Percentiles rank a stretch among this genome's conserved stretches.
These are phyloP conservation scores for Phytopythium chamaehyphon DNA, from an alignment of 352 stramenopile genomes.

Conservation along the genomic window DNA sequence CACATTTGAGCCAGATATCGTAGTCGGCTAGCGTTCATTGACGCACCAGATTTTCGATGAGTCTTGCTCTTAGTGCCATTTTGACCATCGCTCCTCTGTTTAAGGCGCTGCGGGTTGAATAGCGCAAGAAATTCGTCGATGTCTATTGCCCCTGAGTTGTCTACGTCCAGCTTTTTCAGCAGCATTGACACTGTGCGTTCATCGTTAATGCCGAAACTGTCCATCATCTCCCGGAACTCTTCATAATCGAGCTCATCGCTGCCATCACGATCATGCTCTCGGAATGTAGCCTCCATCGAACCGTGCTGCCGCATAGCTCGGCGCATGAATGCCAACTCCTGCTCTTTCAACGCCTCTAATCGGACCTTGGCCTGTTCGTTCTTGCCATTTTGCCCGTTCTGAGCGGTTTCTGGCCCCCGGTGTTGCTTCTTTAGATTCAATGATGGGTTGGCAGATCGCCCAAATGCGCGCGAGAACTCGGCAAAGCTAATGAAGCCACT, in stretches of 20 bases:
- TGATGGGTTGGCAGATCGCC: conserved; percentile 12
- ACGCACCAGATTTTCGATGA: background rate
- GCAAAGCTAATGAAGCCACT: conserved; percentile 37
- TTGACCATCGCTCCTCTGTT: conserved; percentile 6
- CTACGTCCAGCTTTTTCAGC: conserved; percentile 36
- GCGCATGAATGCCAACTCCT: conserved; percentile 53
- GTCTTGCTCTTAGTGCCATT: background rate
- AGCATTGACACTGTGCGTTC: conserved; percentile 42
- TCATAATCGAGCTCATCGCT: conserved; percentile 46
- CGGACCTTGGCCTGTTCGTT: conserved; percentile 14
- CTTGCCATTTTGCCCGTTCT: conserved; percentile 8
- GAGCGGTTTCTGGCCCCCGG: background rate
- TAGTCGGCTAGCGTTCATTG: conserved; percentile 8
- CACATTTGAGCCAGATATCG: conserved; percentile 41
- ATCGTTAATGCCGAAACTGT: conserved; percentile 45
- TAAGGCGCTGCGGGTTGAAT: conserved; percentile 35
- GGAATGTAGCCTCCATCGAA: conserved; percentile 45
- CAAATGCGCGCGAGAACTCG: conserved; percentile 40
- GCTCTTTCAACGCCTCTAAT: conserved; percentile 28
- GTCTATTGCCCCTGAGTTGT: conserved; percentile 46
- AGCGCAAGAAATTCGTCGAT: conserved; percentile 51
- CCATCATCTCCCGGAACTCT: conserved; percentile 53
- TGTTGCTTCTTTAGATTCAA: conserved; percentile 11
- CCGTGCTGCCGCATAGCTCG: conserved; percentile 30
- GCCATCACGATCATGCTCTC: conserved; percentile 27